Conservation (phyloP, 257 asterid species). For the Nicotiana noctiflora region DNA sequence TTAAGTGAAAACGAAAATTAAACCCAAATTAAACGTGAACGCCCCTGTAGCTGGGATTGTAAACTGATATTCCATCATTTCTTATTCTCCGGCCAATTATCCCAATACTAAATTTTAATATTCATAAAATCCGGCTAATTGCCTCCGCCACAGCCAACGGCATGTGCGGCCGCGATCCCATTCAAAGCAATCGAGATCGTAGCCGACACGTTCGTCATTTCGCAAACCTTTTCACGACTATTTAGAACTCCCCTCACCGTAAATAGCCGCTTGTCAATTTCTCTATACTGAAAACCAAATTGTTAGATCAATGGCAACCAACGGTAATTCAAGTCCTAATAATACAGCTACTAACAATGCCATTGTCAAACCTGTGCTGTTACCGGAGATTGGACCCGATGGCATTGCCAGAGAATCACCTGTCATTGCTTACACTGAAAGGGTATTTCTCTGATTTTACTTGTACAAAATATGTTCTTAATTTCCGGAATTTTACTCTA, state of each 20-base stretch:
- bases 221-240: not conserved
- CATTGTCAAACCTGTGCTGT: constrained; percentile 31
- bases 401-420: constrained; percentile 78
- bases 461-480: not conserved
- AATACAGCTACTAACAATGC: not conserved
- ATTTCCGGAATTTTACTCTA: not conserved
- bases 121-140: too few species aligned
- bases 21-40: too few species aligned
- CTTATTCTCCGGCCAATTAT: too few species aligned
- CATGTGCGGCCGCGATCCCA: constrained; percentile 1
- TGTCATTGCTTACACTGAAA: constrained; percentile 83
- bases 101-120: too few species aligned
- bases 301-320: constrained; percentile 32
- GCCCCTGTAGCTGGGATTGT: too few species aligned
- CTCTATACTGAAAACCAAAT: not conserved
- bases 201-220: not conserved
- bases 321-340: constrained; percentile 23
- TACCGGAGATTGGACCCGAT: constrained; percentile 91
- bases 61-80: too few species aligned
- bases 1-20: too few species aligned
- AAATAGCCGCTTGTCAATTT: not conserved
- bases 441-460: constrained; percentile 31
- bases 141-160: not conserved
- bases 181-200: not conserved
- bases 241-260: not conserved